Evolutionary conservation across 2,329 filamentous ascomycete species (phyloP), one percentile per base, ranked within the genome.

Genomic region (Pseudocercospora crystallina): DNA sequence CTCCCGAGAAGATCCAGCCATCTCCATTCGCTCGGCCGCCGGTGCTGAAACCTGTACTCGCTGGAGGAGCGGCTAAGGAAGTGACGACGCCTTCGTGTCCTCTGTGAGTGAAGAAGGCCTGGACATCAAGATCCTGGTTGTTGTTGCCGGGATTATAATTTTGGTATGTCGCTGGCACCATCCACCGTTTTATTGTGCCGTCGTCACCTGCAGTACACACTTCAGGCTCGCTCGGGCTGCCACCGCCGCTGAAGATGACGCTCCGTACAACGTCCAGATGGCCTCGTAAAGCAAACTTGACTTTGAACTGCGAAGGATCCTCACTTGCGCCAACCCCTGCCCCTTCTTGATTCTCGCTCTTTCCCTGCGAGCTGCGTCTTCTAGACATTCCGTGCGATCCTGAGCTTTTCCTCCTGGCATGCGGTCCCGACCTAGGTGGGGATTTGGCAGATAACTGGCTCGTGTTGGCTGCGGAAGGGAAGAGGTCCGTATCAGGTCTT

Each of bases 1-100:
- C 94, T 54, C 94, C 94, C 5, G 92, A 97, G 71, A 99, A 99
- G 59, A 99, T 91, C 94, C 94, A 99, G 26, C 94, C 94, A 62
- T 97, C 94, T 30, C 92, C 92, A 62, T 87, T 84, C 7, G 89
- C 89, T 56, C 91, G 84, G 5, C 91, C 90, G 32, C 91, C 89
- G 13, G 90, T 95, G 7, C 89, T 87, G 68, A 96, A 96, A 65
- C 89, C 94, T 20, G 89, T 88, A 2, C 89, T 86, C 2, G 90
- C 85, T 2, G 90, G 90, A 79, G 90, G 96, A 3, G 92, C 87
- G 0, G 92, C 86, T 20, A 99, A 75, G 37, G 84, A 90, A 35
- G 95, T 87, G 2, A 99, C 91, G 2, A 90, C 84, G 2, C 94
- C 92, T n/a, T 85, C 82, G 66, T 99, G 94, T 8, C 94, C 94